Evolutionary conservation across 768 basidiomycete species (phyloP), one percentile per base, ranked within the genome.

Genomic region (Aureoboletus auriporus): DNA sequence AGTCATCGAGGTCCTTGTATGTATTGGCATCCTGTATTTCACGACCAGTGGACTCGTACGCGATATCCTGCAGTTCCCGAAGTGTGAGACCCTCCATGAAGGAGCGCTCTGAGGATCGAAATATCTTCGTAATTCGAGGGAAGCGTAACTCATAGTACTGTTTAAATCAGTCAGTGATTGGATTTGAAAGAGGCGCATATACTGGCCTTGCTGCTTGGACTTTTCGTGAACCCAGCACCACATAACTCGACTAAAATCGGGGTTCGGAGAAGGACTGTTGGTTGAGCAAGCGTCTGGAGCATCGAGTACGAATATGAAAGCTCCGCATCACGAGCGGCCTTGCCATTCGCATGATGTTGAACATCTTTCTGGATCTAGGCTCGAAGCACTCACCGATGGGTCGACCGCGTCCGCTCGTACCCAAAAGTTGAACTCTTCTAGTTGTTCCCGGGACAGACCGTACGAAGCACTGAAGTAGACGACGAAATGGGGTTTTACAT

Each of bases 61-160:
- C 87, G 47, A 83, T 74, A 3, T 63, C 61, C 49, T 85, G 77
- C 12, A 86, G 64, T 16, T 72, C 71, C 17, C 73, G 65, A 4
- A 84, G 68, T 20, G 72, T 69, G 28, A 75, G 57, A 16, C 75
- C 75, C 30, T 84, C 80, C 30, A 62, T 68, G 83, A 87, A 90
- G n/a, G 69, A 62, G 14, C 91, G 78, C 50, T 91, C 87, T 20
- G 61, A 65, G 0, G 69, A 58, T 7, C 84, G 78, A 62, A 78
- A 79, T 2, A 83, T 67, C 61, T 93, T 93, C 30, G 76, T 75
- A 28, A 94, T 73, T 42, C 93, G 75, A 0, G 93, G 89, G 63
- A 87, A 94, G 17, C 93, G 84, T 5, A 93, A 72, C 54, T 89
- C 89, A 61, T 93, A 93, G 58, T 84, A 74, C 89, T 92, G 51